Base-by-base conservation (phyloP, 2,329 filamentous ascomycete genomes). In the Ceratocystis lukuohia region DNA sequence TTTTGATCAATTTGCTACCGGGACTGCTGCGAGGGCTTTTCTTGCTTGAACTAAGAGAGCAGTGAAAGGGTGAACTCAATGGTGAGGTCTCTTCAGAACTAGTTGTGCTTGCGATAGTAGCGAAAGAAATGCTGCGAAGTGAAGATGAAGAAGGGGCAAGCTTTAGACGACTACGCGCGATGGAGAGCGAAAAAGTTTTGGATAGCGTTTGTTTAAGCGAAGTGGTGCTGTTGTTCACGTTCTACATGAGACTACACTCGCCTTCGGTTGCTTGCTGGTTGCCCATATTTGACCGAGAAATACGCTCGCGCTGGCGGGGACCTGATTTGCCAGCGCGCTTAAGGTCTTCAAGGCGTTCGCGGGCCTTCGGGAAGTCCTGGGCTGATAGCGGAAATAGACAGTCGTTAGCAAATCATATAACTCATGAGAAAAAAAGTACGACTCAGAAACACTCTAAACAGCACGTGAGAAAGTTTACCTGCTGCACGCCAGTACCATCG, bases 401-500 rank as follows among this genome's bases (percentile, higher is more conserved):
- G 22, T 59, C 28, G 69, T 77, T 71, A 77, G 74, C 68, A 66
- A 65, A 12, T 64, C 8, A 37, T 37, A 62, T 4, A 33, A 25
- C 59, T 30, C 30, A 4, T 12, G 20, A 44, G 8, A 62, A 48
- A 10, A 33, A 41, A 50, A 37, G 33, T 57, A 63, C 10, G 20
- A 25, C 62, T 20, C 59, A 45, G 8, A 30, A 44, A 10, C 48
- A 48, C 10, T 37, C 30, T 41, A 12, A 37, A 48, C 7, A 48
- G 22, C 46, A 46, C 48, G 30, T 62, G 10, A 56, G 65, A 64
- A 67, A 68, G 86, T 91, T 85, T 81, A 96, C 93, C 89, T 74
- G 94, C 94, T 76, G 94, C 92, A 75, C 93, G 83, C 83, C 92
- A 96, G 77, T 99, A 99, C 94, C 94, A 99, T 71, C 91, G 84